Evolutionary conservation across 2,329 filamentous ascomycete species (phyloP).

Genomic region (Aspergillus puulaauensis): DNA sequence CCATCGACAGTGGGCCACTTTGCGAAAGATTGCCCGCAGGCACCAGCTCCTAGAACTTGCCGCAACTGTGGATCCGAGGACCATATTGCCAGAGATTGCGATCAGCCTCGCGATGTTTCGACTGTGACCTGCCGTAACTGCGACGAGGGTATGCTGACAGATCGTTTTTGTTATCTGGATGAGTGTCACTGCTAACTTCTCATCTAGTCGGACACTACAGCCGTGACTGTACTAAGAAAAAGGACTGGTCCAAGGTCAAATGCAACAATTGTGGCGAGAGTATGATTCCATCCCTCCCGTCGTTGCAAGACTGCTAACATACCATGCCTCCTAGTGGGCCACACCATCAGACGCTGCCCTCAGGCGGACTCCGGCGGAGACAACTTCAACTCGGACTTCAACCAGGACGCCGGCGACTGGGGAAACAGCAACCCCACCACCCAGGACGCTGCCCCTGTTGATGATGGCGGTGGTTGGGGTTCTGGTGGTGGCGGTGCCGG

Average conservation of each 20-base stretch:
- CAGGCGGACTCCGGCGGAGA: slow-evolving; percentile 25
- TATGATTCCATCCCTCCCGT: slow-evolving; percentile 23
- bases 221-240: slow-evolving; percentile 45
- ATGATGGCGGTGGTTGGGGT: background rate
- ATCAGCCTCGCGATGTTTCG: slow-evolving; percentile 40
- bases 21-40: slow-evolving; percentile 47
- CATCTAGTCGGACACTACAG: slow-evolving; percentile 40
- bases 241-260: slow-evolving; percentile 45
- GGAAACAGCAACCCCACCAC: slow-evolving; percentile 8
- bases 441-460: background rate
- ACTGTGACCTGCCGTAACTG: slow-evolving; percentile 48
- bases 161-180: no score
- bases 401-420: slow-evolving; percentile 1
- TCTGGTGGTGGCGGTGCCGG: background rate
- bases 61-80: slow-evolving; percentile 49
- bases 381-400: background rate
- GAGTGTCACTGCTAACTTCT: background rate
- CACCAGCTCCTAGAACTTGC: slow-evolving; percentile 37
- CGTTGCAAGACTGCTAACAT: background rate
- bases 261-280: slow-evolving; percentile 47
- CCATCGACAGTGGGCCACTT: slow-evolving; percentile 42
- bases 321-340: slow-evolving; percentile 38
- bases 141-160: slow-evolving; percentile 34
- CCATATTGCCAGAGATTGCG: slow-evolving; percentile 45
- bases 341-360: slow-evolving; percentile 41